These are phyloP conservation scores for Tinospora cordifolia DNA, from an alignment of 164 flowering plant genomes.

Conservation along the genomic window DNA sequence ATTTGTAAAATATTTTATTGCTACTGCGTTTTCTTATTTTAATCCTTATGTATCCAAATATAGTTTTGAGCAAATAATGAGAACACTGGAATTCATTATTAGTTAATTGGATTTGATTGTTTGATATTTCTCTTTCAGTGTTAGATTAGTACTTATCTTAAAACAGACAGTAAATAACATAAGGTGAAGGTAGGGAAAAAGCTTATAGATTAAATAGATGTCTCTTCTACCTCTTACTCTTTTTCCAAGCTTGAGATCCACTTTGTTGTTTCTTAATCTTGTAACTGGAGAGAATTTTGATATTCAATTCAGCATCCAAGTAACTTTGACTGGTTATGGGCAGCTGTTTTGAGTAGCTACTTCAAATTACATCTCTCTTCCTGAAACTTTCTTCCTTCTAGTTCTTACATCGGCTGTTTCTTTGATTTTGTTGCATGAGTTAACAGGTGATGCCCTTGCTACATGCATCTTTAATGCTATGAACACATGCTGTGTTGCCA, in stretches of 20 bases:
- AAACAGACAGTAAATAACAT: not conserved
- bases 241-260: too few relatives aligned
- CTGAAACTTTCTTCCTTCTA: too few relatives aligned
- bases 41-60: not conserved
- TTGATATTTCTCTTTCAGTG: not conserved
- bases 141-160: not conserved
- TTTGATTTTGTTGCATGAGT: too few relatives aligned
- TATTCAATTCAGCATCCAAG: too few relatives aligned
- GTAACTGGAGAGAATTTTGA: too few relatives aligned
- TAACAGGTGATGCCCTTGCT: not conserved
- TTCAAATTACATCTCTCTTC: too few relatives aligned
- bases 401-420: too few relatives aligned
- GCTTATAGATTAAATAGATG: not conserved
- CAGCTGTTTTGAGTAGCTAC: not conserved
- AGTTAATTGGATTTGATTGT: not conserved
- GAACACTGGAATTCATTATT: not conserved
- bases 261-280: too few relatives aligned
- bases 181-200: not conserved
- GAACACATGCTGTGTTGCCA: not conserved
- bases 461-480: not conserved
- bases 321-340: not conserved
- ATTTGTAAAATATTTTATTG: not conserved
- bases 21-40: not conserved
- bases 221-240: too few relatives aligned
- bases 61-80: not conserved